phyloP scores from a whole-genome alignment of 768 basidiomycete species.

The Gautieria morchelliformis region DNA sequence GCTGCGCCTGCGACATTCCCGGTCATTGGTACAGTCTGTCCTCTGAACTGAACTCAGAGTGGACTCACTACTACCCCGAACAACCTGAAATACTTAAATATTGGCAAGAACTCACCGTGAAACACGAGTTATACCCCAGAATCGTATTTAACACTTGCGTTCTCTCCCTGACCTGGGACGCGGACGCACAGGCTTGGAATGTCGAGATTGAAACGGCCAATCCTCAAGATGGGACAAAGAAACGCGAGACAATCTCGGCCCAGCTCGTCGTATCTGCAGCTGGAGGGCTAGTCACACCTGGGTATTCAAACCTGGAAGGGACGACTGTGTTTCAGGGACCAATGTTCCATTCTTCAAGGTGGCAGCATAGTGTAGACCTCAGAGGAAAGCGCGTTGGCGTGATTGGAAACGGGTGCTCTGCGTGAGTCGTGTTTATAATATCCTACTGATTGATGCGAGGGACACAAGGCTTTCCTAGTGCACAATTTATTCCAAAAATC shows the following conservation, averaged over 20 bases:
- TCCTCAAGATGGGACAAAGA: conserved; percentile 17
- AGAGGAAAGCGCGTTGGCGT: conserved; percentile 47
- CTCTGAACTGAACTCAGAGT: conserved; percentile 42
- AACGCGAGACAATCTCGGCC: conserved; percentile 31
- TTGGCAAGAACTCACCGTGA: conserved; percentile 38
- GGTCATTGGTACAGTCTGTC: conserved; percentile 49
- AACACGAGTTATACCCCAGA: conserved; percentile 32
- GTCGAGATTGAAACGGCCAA: conserved; percentile 30
- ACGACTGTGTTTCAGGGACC: conserved; percentile 38
- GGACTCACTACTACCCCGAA: conserved; percentile 35
- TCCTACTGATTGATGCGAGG: conserved; percentile 7
- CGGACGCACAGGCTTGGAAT: conserved; percentile 30
- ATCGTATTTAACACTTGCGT: conserved; percentile 36
- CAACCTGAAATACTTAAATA: conserved; percentile 45
- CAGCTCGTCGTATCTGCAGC: conserved; percentile 31
- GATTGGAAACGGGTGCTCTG: conserved; percentile 56
- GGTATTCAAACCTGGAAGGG: conserved; percentile 34
- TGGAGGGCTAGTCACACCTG: conserved; percentile 38
- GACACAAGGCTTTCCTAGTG: conserved; percentile 25
- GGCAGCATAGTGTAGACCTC: conserved; percentile 46
- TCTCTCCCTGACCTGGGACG: conserved; percentile 35
- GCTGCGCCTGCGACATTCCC: conserved; percentile 48
- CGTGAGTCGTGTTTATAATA: conserved; percentile 19
- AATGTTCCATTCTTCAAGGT: conserved; percentile 44
- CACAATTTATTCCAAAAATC: conserved; percentile 32